Percentiles rank a stretch among this genome's conserved stretches.
Evolutionary conservation across 768 basidiomycete genomes (phyloP).

Genomic region (Psilocybe cyanescens): DNA sequence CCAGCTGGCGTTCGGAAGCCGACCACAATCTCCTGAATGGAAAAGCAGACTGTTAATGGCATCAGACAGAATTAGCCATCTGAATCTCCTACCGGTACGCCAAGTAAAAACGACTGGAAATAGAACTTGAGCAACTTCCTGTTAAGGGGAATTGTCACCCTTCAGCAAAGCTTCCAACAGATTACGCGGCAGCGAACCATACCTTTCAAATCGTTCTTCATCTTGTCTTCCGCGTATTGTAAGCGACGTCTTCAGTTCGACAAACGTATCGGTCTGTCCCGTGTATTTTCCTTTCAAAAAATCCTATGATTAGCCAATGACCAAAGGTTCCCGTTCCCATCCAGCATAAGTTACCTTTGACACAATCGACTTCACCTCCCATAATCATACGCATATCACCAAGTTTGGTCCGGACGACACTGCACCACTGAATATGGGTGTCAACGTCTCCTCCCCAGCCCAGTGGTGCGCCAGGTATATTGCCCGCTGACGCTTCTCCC

Average conservation of each 20-base stretch:
- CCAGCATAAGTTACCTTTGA: slow-evolving; percentile 56
- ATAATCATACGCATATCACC: slow-evolving; percentile 73
- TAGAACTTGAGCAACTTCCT: slow-evolving; percentile 94
- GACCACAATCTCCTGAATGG: slow-evolving; percentile 74
- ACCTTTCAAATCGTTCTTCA: slow-evolving; percentile 82
- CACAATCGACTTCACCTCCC: slow-evolving; percentile 92
- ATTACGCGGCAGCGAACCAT: slow-evolving; percentile 11
- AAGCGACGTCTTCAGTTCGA: slow-evolving; percentile 89
- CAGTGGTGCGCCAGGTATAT: slow-evolving; percentile 31
- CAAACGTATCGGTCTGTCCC: slow-evolving; percentile 66
- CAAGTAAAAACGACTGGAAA: slow-evolving; percentile 89
- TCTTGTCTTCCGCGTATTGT: slow-evolving; percentile 67
- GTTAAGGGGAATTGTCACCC: slow-evolving; percentile 15
- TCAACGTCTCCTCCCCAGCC: slow-evolving; percentile 85
- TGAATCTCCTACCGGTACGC: slow-evolving; percentile 71
- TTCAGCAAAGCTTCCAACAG: slow-evolving; percentile 9
- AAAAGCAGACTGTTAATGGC: slow-evolving; percentile 19
- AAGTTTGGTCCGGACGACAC: slow-evolving; percentile 85
- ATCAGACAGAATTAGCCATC: slow-evolving; percentile 10
- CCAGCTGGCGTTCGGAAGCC: slow-evolving; percentile 87
- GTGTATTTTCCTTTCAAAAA: slow-evolving; percentile 55
- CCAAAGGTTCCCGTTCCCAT: neutral
- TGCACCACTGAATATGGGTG: slow-evolving; percentile 91
- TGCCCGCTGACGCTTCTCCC: slow-evolving; percentile 23
- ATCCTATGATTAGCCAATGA: slow-evolving; percentile 14